A percentile compares a stretch with the other conserved stretches of the same genome.
These are phyloP conservation scores for Neopestalotiopsis sp. DNA, from an alignment of 2,329 filamentous ascomycete species.

Conservation along the genomic window DNA sequence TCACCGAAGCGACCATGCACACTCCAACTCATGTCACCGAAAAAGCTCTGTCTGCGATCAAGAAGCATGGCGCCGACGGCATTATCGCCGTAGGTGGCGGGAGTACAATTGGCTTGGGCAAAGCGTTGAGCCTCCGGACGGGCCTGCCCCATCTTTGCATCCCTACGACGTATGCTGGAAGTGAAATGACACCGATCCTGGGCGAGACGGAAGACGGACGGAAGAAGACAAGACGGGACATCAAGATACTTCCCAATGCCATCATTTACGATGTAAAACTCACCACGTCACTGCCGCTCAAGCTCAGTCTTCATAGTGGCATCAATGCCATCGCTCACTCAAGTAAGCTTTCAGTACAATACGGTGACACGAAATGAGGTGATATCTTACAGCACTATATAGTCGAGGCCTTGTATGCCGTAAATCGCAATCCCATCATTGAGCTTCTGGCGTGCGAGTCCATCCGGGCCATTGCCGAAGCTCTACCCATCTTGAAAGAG, in stretches of 20 bases:
- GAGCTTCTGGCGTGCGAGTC: constrained; percentile 64
- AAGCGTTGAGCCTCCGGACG: constrained; percentile 60
- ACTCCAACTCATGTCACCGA: constrained; percentile 53
- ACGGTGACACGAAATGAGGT: background rate
- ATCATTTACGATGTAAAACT: constrained; percentile 72
- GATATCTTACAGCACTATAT: constrained; percentile 35
- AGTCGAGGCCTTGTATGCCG: constrained; percentile 68
- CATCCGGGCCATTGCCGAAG: constrained; percentile 54
- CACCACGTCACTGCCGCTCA: constrained; percentile 61
- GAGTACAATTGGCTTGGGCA: constrained; percentile 66
- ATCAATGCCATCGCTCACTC: constrained; percentile 69
- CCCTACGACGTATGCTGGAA: constrained; percentile 65
- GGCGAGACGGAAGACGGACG: constrained; percentile 64
- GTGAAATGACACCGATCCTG: constrained; percentile 69
- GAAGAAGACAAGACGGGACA: constrained; percentile 63
- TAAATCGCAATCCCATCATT: constrained; percentile 65
- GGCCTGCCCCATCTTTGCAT: constrained; percentile 61
- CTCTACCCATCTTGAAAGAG: constrained; percentile 58
- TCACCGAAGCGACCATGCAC: constrained; percentile 66
- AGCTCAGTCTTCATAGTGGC: constrained; percentile 62
- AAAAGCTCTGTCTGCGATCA: constrained; percentile 54
- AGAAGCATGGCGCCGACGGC: constrained; percentile 54
- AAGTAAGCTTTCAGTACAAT: background rate
- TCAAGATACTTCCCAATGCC: constrained; percentile 63
- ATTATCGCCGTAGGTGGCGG: constrained; percentile 68